These are phyloP conservation scores for Fusarium subglutinans DNA, from an alignment of 2,329 filamentous ascomycete genomes.

Conservation along the genomic window DNA sequence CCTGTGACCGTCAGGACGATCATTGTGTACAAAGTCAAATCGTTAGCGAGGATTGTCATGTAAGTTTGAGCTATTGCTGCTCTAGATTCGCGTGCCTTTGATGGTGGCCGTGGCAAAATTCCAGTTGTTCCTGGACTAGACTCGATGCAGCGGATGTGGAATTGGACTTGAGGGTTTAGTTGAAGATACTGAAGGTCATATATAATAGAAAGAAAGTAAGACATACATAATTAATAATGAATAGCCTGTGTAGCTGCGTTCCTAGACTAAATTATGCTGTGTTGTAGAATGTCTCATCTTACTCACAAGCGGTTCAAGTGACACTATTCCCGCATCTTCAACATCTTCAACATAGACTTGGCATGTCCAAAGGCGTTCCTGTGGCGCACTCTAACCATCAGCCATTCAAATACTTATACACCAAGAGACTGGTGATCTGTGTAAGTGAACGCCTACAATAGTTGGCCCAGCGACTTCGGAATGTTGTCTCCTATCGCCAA, in stretches of 20 bases:
- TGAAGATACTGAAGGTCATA: fast-evolving
- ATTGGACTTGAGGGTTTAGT: background rate
- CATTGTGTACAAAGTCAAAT: background rate
- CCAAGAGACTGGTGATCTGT: background rate
- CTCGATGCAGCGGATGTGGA: conserved; percentile 12
- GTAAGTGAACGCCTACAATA: background rate
- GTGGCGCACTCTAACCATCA: background rate
- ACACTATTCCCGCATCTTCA: background rate
- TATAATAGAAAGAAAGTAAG: fast-evolving
- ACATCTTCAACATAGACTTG: background rate
- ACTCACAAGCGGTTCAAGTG: background rate
- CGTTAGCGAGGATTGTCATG: background rate
- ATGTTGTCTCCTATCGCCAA: conserved; percentile 7
- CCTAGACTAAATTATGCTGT: fast-evolving
- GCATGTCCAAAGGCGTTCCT: background rate
- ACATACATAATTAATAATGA: fast-evolving
- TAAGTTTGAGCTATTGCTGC: conserved; percentile 19
- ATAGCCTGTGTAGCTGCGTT: fast-evolving
- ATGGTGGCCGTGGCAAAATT: conserved; percentile 17
- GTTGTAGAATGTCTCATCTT: background rate
- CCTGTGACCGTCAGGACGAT: too few species aligned
- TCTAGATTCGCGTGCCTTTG: conserved; percentile 11
- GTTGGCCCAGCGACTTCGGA: background rate
- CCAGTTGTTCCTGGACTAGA: conserved; percentile 29
- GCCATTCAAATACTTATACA: background rate